These are phyloP conservation scores for Schizophyllum amplum DNA, from an alignment of 1,284 basidiomycete species.

Conservation along the genomic window DNA sequence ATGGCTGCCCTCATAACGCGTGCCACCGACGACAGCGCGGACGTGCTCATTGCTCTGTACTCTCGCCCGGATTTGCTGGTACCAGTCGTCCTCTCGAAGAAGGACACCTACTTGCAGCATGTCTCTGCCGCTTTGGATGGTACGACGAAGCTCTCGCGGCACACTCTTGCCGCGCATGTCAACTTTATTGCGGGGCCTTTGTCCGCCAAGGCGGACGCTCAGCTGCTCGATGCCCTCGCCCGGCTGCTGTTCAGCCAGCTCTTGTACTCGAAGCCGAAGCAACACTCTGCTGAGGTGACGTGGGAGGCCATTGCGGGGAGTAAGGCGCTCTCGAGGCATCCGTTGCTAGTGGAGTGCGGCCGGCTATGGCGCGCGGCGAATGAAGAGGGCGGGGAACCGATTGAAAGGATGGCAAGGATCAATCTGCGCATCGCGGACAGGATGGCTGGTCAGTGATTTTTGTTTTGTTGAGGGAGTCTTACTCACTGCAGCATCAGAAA, in stretches of 20 bases:
- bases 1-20: slow-evolving; percentile 51
- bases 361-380: slow-evolving; percentile 30
- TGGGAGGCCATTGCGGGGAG: slow-evolving; percentile 51
- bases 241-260: slow-evolving; percentile 67
- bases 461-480: neutral
- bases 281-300: slow-evolving; percentile 50
- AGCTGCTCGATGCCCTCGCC: slow-evolving; percentile 39
- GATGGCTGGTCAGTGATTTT: slow-evolving; percentile 51
- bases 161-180: slow-evolving; percentile 51
- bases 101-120: slow-evolving; percentile 38
- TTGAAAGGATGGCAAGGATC: slow-evolving; percentile 38
- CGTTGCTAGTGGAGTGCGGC: slow-evolving; percentile 41
- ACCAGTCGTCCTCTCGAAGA: slow-evolving; percentile 32
- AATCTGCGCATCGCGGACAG: slow-evolving; percentile 47
- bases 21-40: slow-evolving; percentile 51
- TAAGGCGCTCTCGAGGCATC: slow-evolving; percentile 21
- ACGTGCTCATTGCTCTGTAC: slow-evolving; percentile 66
- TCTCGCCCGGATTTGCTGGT: slow-evolving; percentile 36
- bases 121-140: slow-evolving; percentile 37
- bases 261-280: slow-evolving; percentile 62
- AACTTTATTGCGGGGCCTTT: slow-evolving; percentile 54
- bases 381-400: slow-evolving; percentile 18
- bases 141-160: slow-evolving; percentile 38
- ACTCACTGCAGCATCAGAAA: slow-evolving; percentile 34
- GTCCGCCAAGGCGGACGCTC: slow-evolving; percentile 23